Evolutionary conservation across 2,329 filamentous ascomycete species (phyloP).

Genomic region (Paraphaeosphaeria minitans): DNA sequence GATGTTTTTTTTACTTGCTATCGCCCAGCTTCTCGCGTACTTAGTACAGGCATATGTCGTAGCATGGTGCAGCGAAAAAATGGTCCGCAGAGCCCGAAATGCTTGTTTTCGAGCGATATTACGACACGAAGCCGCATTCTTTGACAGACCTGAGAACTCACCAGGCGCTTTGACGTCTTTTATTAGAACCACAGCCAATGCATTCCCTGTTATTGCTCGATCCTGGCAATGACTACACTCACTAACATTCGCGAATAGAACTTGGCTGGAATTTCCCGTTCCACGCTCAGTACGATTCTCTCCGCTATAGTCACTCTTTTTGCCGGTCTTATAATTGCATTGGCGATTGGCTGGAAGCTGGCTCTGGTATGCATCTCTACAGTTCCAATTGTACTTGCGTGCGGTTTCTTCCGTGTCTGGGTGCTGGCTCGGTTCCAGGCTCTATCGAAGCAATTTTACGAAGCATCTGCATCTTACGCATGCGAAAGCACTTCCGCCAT

Average conservation of each 20-base stretch:
- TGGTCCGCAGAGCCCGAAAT: conserved; percentile 80
- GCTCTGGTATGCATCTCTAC: conserved; percentile 77
- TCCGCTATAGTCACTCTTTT: conserved; percentile 78
- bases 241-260: background rate
- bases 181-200: conserved; percentile 1
- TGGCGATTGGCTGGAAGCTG: conserved; percentile 81
- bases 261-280: conserved; percentile 76
- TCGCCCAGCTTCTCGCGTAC: background rate
- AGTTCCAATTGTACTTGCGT: conserved; percentile 75
- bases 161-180: conserved; percentile 76
- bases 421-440: background rate
- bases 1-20: background rate
- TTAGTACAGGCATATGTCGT: conserved; percentile 1
- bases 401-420: conserved; percentile 71
- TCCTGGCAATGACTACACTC: background rate
- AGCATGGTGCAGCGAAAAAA: conserved; percentile 56
- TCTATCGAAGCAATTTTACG: background rate
- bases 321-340: conserved; percentile 68
- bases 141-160: conserved; percentile 85
- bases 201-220: background rate
- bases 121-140: conserved; percentile 87
- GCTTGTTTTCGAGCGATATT: conserved; percentile 81
- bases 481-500: conserved; percentile 90
- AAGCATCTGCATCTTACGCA: conserved; percentile 76
- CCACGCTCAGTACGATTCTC: conserved; percentile 82